Evolutionary conservation across 2,329 filamentous ascomycete genomes (phyloP), one percentile per base, ranked within the genome.

Genomic region (Colletotrichum orbiculare): DNA sequence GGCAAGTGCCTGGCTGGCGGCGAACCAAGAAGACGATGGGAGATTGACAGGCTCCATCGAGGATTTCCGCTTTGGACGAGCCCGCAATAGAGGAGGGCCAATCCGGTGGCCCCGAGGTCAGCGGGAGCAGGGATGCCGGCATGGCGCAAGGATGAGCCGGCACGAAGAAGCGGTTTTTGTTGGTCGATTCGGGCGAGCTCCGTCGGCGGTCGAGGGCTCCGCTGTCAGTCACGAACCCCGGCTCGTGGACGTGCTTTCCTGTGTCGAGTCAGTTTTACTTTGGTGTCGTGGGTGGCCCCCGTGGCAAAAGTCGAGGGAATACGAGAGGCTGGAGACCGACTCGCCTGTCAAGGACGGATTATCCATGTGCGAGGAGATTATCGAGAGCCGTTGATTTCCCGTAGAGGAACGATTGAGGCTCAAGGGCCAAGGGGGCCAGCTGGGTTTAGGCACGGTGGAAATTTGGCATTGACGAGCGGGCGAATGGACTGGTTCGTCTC

Each of bases 201-300:
- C 61, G 56, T 65, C 52, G 50, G 62, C 62, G 62, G 62, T 65
- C 52, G 47, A 65, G 59, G 62, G 54, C 62, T 62, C 62, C 62
- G 62, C 62, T 62, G 58, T 65, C 62, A 65, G 52, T 62, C 17
- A 41, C 7, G 6, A 39, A 17, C 61, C 60, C 61, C 45, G 58
- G 58, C 43, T 52, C 45, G 47, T 41, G 62, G 47, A 53, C 52
- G 53, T 62, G 62, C 62, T 62, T 33, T 43, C n/a, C 53, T 65
- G 62, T 48, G 62, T 65, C 62, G 62, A 65, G 58, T 65, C 58
- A 65, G 62, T 62, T 53, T 62, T 65, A 39, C 45, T 57, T 53
- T 56, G 25, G 25, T 5, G 25, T 25, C 25, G 25, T 62, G 62
- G 42, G 41, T 38, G 58, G 52, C 13, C 35, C 62, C 59, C 58